Base-by-base conservation (phyloP, 331 rosid genomes). In the Cucumis variabilis region DNA sequence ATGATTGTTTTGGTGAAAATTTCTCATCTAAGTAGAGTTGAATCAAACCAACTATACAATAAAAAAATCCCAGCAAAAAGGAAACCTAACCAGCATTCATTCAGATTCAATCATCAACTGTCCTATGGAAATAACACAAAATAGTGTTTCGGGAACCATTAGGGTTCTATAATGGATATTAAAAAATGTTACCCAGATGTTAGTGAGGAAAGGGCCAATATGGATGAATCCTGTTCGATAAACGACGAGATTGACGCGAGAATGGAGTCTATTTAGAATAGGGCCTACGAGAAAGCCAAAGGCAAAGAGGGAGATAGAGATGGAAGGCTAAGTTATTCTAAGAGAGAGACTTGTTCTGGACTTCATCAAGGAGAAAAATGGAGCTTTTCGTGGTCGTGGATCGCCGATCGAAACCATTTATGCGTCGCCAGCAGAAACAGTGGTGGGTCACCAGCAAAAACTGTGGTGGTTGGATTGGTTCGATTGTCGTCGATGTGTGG, bases 261-360 rank as follows among this genome's bases (percentile, higher is more conserved):
- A 96, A 88, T 96, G 98, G 83, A 95, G 93, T 23, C 98, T 98
- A 84, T 96, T 98, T 24, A 96, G 86, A 79, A 96, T 90, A 71
- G 98, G 95, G 70, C 99, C 99, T 4, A 94, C 11, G 37, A 90
- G 46, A 92, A 93, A 93, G 51, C 98, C 98, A 0, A 94, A 66
- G 48, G 94, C 93, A 62, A 95, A 96, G 53, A 95, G 95, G 19
- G 94, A 85, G n/a, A 93, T 72, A 9, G 97, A 88, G 23, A 95
- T 85, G 20, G 85, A 85, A 28, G 91, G 94, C 98, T 98, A 94
- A 30, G 91, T 82, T 81, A 88, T 91, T 92, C 25, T 70, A 28
- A 84, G 89, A 89, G 74, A 87, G 12, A 51, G 79, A 19, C 81
- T 91, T 24, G 87, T 77, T 81, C 21, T 73, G 63, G 27, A 0